Evolutionary conservation across 192 early-diverging fungal genomes (phyloP).

Genomic region (Lunasporangiospora selenospora): DNA sequence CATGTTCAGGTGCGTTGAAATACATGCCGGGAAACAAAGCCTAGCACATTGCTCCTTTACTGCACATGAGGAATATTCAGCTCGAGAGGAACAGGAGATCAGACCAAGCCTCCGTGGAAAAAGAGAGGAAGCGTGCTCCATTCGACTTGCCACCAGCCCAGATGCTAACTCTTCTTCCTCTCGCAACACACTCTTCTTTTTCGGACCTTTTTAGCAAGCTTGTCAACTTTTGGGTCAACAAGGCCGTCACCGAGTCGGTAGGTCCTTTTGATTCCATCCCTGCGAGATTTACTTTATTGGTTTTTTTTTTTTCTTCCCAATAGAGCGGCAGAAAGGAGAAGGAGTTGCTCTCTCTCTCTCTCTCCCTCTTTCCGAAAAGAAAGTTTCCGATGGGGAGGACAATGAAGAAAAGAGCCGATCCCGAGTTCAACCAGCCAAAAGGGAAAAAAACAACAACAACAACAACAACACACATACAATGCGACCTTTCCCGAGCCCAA

Average conservation of each 20-base stretch:
- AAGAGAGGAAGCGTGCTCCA: not conserved
- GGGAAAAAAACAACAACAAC: too few species aligned
- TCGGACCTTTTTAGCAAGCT: conserved; percentile 25
- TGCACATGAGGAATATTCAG: too few species aligned
- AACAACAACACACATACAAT: too few species aligned
- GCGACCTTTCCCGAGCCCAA: too few species aligned
- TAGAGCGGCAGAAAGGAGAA: too few species aligned
- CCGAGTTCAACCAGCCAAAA: too few species aligned
- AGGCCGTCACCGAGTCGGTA: conserved; percentile 50
- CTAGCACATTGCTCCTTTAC: not conserved
- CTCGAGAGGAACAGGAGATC: too few species aligned
- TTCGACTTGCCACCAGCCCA: not conserved
- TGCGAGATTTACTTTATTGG: too few species aligned
- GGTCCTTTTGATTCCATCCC: not conserved
- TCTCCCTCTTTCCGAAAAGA: not conserved
- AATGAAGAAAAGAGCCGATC: too few species aligned
- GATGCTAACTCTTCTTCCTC: not conserved
- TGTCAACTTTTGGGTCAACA: conserved; percentile 52
- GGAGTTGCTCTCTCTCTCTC: not conserved
- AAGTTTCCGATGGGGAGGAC: too few species aligned
- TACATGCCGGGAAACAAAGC: not conserved
- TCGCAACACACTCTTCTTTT: not conserved
- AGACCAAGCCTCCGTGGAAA: too few species aligned
- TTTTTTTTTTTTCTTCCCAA: too few species aligned
- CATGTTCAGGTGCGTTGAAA: conserved; percentile 22